Evolutionary conservation across 2,329 filamentous ascomycete genomes (phyloP), one percentile per base, ranked within the genome.

Genomic region (Penicillium sp.): DNA sequence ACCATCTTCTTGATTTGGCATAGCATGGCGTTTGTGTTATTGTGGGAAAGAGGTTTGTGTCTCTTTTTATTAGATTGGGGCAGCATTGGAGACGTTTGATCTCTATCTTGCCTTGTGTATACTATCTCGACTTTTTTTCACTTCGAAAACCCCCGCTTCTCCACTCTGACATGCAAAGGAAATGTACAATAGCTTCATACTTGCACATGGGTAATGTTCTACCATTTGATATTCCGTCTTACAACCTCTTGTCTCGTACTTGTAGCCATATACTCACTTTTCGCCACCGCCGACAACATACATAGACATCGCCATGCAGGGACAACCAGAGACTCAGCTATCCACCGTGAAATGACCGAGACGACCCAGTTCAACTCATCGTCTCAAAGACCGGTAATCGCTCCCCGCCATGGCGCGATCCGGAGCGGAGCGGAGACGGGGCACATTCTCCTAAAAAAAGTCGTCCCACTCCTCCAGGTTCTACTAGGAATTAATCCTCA

Each of bases 11-110:
- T 55, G 45, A 55, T 63, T 62, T 66, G 60, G 68, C 68, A 71
- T 71, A 71, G 68, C 68, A 71, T 64, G 68, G 68, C 68, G 68
- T 71, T 70, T 59, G 56, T 61, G 60, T 61, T 64, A 55, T 61
- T 58, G 56, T 54, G 57, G 58, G 56, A 53, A 58, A 61, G 53
- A 56, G 47, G 44, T 52, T 54, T 44, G 52, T 48, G 15, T 37
- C 33, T 37, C 33, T 48, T 43, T 43, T 49, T 44, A 44, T 54
- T 60, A 58, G 50, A 59, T 41, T 46, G 47, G 29, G 46, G 43
- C 32, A 15, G 44, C 24, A 40, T 28, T 32, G 24, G 28, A 5
- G 29, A 29, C 15, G 23, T 27, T 47, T 43, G 13, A 29, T 13
- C n/a, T 52, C 40, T 23, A 31, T 40, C 20, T 45, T 23, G 46